phyloP scores from a whole-genome alignment of 805 yeast genomes.

The Lipomyces mesembrius region DNA sequence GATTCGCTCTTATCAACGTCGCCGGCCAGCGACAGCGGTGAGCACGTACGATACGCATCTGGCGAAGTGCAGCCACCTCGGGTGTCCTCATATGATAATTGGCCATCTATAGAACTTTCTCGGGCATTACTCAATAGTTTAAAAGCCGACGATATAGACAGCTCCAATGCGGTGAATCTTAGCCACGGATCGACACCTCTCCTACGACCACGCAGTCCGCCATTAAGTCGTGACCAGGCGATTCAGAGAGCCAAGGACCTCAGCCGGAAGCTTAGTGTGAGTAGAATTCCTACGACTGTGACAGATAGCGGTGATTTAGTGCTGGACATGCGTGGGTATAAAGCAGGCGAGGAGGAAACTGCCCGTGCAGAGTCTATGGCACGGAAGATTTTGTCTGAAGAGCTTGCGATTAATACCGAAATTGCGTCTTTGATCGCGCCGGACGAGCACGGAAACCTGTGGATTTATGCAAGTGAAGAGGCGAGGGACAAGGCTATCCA shows the following conservation, averaged over 20 bases:
- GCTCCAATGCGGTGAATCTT: constrained; percentile 25
- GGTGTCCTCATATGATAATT: constrained; percentile 23
- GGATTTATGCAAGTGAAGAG: constrained; percentile 42
- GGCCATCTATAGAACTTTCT: constrained; percentile 36
- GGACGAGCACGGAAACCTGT: constrained; percentile 45
- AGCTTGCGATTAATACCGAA: constrained; percentile 53
- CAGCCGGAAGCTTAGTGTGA: constrained; percentile 60
- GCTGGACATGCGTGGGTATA: constrained; percentile 94
- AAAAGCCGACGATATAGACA: constrained; percentile 29
- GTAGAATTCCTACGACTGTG: constrained; percentile 75
- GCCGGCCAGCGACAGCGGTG: constrained; percentile 16
- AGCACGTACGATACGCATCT: neutral
- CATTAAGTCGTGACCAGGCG: constrained; percentile 48
- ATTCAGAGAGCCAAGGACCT: constrained; percentile 65
- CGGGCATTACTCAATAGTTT: constrained; percentile 25
- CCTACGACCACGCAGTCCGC: constrained; percentile 38
- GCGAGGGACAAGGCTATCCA: constrained; percentile 36
- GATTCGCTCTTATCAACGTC: constrained; percentile 17
- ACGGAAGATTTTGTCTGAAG: constrained; percentile 73
- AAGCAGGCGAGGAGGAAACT: constrained; percentile 78
- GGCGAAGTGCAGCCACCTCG: constrained; percentile 5
- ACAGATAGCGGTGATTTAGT: constrained; percentile 89
- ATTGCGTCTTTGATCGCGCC: constrained; percentile 43
- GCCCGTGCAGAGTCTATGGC: constrained; percentile 77
- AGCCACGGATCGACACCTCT: constrained; percentile 32